phyloP scores from a whole-genome alignment of 176 grass and related monocot genomes.

The Alloteropsis semialata region DNA sequence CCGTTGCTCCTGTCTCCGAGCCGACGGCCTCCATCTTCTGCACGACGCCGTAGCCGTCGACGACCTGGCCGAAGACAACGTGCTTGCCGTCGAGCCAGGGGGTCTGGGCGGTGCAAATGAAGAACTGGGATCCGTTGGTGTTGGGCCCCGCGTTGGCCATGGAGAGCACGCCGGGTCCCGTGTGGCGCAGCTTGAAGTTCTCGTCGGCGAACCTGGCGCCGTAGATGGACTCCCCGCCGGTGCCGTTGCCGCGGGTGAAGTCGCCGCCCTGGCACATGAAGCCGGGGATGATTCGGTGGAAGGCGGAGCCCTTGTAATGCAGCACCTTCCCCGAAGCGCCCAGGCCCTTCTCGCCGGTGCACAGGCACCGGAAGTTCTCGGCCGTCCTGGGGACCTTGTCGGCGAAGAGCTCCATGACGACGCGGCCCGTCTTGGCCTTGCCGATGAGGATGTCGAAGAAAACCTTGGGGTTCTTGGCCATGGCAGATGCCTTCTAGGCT shows the following conservation, averaged over 20 bases:
- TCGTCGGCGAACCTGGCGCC: constrained; percentile 60
- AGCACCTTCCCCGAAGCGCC: constrained; percentile 50
- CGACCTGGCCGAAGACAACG: constrained; percentile 72
- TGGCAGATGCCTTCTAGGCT: background rate
- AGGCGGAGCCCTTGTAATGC: constrained; percentile 71
- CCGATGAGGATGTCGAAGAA: constrained; percentile 83
- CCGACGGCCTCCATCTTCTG: constrained; percentile 69
- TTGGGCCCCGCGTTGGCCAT: constrained; percentile 79
- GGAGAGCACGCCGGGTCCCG: constrained; percentile 52
- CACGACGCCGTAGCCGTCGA: constrained; percentile 55
- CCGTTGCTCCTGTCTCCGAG: constrained; percentile 27
- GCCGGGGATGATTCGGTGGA: constrained; percentile 68
- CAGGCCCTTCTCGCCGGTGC: constrained; percentile 63
- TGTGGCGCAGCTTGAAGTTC: constrained; percentile 65
- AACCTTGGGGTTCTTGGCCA: constrained; percentile 74
- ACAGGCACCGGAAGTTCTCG: constrained; percentile 69
- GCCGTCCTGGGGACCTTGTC: constrained; percentile 61
- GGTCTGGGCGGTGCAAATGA: constrained; percentile 63
- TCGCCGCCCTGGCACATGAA: constrained; percentile 88
- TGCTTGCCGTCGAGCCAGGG: constrained; percentile 66
- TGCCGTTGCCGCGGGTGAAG: constrained; percentile 73
- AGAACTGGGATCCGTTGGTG: constrained; percentile 77
- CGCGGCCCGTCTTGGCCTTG: constrained; percentile 49
- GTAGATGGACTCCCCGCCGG: constrained; percentile 76
- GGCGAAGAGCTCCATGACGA: constrained; percentile 70